These are phyloP conservation scores for Populus euphratica DNA, from an alignment of 345 rosid genomes.

Conservation along the genomic window DNA sequence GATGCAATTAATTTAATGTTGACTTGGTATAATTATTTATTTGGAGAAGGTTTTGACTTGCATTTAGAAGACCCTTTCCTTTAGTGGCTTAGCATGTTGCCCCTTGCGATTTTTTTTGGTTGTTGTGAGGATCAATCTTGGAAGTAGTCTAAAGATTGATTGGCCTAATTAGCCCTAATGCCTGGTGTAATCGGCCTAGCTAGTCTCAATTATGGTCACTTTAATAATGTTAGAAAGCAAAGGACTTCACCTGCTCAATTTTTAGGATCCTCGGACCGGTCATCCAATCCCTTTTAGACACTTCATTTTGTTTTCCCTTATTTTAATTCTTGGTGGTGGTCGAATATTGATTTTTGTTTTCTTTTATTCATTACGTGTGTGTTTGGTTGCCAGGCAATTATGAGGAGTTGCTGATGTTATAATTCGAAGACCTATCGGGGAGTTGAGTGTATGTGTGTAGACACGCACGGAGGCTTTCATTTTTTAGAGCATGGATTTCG, in stretches of 20 bases:
- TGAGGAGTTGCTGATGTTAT: not conserved
- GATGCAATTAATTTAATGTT: not conserved
- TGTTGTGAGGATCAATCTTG: not conserved
- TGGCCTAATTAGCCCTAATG: slow-evolving; percentile 6
- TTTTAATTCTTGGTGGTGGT: not conserved
- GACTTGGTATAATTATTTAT: not conserved
- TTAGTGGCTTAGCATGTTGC: not conserved
- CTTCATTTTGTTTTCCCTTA: not conserved
- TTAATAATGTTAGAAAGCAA: not conserved
- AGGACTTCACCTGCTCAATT: not conserved
- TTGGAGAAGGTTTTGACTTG: not conserved
- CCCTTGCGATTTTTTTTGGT: not conserved
- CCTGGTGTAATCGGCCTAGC: not conserved
- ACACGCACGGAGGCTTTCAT: too few relatives aligned
- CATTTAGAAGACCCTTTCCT: not conserved
- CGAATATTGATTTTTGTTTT: not conserved
- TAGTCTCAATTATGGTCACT: not conserved
- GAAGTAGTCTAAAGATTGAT: not conserved
- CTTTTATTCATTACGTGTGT: not conserved
- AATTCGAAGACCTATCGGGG: not conserved
- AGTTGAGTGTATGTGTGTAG: not conserved
- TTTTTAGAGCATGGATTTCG: too few relatives aligned
- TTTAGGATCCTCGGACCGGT: not conserved
- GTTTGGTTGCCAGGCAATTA: not conserved
- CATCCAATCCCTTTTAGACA: not conserved